These are phyloP conservation scores for Phytophthora kernoviae DNA, from an alignment of 352 stramenopile genomes.

Conservation along the genomic window DNA sequence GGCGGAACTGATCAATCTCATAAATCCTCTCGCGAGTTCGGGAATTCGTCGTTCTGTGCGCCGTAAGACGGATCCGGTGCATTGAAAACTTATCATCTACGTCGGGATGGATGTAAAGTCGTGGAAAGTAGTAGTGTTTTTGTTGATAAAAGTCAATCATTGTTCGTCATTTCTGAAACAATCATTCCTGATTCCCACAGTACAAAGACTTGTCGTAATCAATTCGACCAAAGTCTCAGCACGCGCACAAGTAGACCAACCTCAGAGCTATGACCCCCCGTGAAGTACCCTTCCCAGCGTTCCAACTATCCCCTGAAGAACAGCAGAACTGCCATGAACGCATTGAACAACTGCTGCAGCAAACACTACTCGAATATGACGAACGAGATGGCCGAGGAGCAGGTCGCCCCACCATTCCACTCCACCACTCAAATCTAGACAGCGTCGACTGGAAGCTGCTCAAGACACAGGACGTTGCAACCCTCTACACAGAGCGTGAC, in stretches of 20 bases:
- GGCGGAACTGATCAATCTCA: neutral
- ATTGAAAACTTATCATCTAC: neutral
- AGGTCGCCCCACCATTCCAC: slow-evolving; percentile 3
- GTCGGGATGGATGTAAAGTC: neutral
- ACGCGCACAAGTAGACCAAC: too few species aligned
- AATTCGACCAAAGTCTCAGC: too few species aligned
- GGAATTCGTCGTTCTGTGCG: neutral
- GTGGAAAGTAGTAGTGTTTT: neutral
- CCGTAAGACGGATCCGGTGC: neutral
- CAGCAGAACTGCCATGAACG: slow-evolving; percentile 23
- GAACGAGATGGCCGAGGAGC: slow-evolving; percentile 17
- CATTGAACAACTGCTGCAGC: slow-evolving; percentile 21
- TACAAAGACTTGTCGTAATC: too few species aligned
- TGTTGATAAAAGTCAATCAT: too few species aligned
- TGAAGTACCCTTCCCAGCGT: slow-evolving; percentile 1
- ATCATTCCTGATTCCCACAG: too few species aligned
- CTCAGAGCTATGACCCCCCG: too few species aligned
- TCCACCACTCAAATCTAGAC: slow-evolving; percentile 25
- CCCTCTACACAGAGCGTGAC: slow-evolving; percentile 22
- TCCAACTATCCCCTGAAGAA: slow-evolving; percentile 14
- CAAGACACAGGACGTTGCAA: slow-evolving; percentile 21
- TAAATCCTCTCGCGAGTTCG: neutral
- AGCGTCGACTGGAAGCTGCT: slow-evolving; percentile 31
- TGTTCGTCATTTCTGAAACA: too few species aligned
- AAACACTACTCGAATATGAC: slow-evolving; percentile 37